Base-by-base conservation (phyloP, 768 basidiomycete genomes). In the Hirschioporus abietinus region DNA sequence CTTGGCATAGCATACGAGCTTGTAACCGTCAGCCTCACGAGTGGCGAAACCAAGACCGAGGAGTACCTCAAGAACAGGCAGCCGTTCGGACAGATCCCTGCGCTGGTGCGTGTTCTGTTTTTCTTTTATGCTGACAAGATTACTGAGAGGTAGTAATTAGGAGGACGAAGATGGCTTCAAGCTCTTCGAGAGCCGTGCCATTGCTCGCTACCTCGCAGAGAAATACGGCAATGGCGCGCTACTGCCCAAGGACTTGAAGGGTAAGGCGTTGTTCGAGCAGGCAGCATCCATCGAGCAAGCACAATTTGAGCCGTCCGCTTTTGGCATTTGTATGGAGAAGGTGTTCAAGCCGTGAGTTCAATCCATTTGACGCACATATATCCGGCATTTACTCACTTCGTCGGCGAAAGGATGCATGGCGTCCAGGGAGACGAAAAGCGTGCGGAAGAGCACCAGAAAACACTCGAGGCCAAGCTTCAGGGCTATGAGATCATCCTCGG, bases 1-100 rank as follows among this genome's bases (percentile, higher is more conserved):
- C 84, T 85, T 71, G 70, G 79, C 0, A 77, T 90, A 5, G 82
- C 85, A 0, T 90, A 84, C 73, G 82, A 85, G 68, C 69, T 88
- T 63, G 67, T 82, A 59, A 7, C 59, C 7, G 64, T 90, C 69
- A 76, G 87, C 69, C 63, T 85, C 25, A 0, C 58, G 60, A 80
- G 81, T 64, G 70, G 69, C n/a, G 79, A 81, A 69, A 84, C 87
- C 52, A 88, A 86, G 74, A 3, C 72, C 0, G 71, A 82, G 0
- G 81, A 70, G 12, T 83, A 76, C 76, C 25, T 81, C n/a, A 71
- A 75, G 35, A 20, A 42, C 27, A 75, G 79, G 63, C 88, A 92
- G 69, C 90, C 91, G 0, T 90, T 89, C 70, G 86, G 86, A 23
- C 84, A 86, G 70, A 78, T 88, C 30, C 87, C 88, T 2, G 84